Base-by-base conservation (phyloP, 768 basidiomycete genomes). In the Mycena epipterygia region DNA sequence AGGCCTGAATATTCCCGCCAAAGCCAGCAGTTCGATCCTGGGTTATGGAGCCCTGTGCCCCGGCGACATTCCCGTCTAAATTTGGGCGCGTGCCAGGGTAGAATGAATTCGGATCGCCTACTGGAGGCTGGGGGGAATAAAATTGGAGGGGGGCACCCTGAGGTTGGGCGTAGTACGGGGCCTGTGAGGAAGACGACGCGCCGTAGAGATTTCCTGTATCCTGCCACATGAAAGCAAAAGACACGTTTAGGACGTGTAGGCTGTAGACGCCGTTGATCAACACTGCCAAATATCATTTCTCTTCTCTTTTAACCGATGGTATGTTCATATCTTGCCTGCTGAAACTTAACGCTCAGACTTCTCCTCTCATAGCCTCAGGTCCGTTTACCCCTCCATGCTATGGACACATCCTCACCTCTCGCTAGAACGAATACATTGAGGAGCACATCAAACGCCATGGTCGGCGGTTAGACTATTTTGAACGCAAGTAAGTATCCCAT, bases 401-500 rank as follows among this genome's bases (percentile, higher is more conserved):
- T n/a, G 21, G 19, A 13, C 8, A 16, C 41, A 41, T 23, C 23
- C 61, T 63, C 19, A 58, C 30, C 16, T n/a, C 53, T 53, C 44
- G 39, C 14, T 65, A 99, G 95, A 99, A 99, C 88, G 97, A 98
- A 81, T 98, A 99, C 81, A 99, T 99, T 82, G 97, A 99, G 82
- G 97, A 99, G 86, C 94, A 95, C 79, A 97, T 98, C 81, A 96
- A 95, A 84, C 92, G 96, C 61, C 95, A 98, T 89, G 97, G 97
- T 79, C 90, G 96, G 74, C 90, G 96, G 78, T 85, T 98, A 86
- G 97, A 99, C 86, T 90, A 97, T 82, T 96, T 93, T 82, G 98
- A 99, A 86, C 89, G 91, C 77, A 97, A 93, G 95, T 97, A 53
- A 62, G 70, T 61, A 32, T 39, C 56, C 39, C 30, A 44, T 35